These are phyloP conservation scores for Taiozyma sp. DNA, from an alignment of 1,139 yeast species.

Conservation along the genomic window DNA sequence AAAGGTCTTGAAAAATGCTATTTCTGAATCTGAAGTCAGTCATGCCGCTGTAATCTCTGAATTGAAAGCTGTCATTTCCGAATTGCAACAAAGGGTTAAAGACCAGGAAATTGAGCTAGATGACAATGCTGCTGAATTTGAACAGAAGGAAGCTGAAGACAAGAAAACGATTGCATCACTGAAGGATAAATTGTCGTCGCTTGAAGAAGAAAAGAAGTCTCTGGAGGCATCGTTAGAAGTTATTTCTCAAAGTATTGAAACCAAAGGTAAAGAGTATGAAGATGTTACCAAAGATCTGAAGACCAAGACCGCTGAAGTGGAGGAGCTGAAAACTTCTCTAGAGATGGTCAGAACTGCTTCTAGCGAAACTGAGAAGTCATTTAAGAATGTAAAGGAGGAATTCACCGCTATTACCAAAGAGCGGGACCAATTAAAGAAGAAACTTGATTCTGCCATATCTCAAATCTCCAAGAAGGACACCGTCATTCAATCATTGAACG, in stretches of 20 bases:
- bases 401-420: not conserved
- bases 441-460: slow-evolving; percentile 1
- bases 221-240: slow-evolving; percentile 26
- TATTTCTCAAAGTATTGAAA: slow-evolving; percentile 28
- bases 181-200: slow-evolving; percentile 19
- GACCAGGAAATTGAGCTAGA: slow-evolving; percentile 19
- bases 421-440: slow-evolving; percentile 5
- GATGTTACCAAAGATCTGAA: slow-evolving; percentile 11
- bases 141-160: slow-evolving; percentile 14
- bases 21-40: slow-evolving; percentile 1
- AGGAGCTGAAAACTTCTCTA: slow-evolving; percentile 5
- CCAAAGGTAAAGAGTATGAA: slow-evolving; percentile 26
- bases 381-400: not conserved
- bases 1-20: slow-evolving; percentile 1
- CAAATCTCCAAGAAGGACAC: slow-evolving; percentile 8
- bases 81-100: not conserved
- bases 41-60: slow-evolving; percentile 1
- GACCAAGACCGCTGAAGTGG: slow-evolving; percentile 9
- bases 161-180: slow-evolving; percentile 13
- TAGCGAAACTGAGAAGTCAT: not conserved
- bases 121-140: slow-evolving; percentile 18
- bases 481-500: slow-evolving; percentile 8
- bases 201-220: slow-evolving; percentile 26
- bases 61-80: not conserved
- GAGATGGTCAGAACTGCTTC: not conserved